phyloP scores from a whole-genome alignment of 176 grass and related monocot genomes.

The Oryza meridionalis region DNA sequence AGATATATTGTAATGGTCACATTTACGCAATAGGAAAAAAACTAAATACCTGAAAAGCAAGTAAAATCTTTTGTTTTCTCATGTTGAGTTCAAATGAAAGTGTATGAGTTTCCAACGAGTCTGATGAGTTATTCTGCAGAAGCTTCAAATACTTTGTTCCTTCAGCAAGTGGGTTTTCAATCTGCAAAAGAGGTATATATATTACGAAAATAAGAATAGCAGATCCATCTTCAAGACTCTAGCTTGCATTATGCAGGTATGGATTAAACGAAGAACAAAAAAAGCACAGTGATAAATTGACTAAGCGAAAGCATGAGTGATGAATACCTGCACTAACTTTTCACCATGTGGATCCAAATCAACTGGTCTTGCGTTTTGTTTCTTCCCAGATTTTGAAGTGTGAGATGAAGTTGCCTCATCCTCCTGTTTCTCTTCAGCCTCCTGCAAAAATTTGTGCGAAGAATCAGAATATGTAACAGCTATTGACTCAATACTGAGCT shows the following conservation, averaged over 20 bases:
- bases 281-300: neutral
- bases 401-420: constrained; percentile 67
- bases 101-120: constrained; percentile 82
- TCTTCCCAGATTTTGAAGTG: constrained; percentile 84
- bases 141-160: constrained; percentile 94
- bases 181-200: constrained; percentile 50
- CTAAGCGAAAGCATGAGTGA: neutral
- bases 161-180: constrained; percentile 88
- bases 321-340: constrained; percentile 86
- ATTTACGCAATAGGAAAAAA: neutral
- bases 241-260: neutral
- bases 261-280: neutral
- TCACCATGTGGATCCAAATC: constrained; percentile 94
- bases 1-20: neutral
- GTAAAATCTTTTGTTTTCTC: constrained; percentile 92
- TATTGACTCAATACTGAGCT: constrained; percentile 23
- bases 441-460: constrained; percentile 54
- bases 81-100: constrained; percentile 98
- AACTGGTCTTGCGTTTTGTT: constrained; percentile 73
- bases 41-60: constrained; percentile 90
- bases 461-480: constrained; percentile 28
- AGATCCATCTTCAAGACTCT: neutral
- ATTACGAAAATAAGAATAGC: neutral
- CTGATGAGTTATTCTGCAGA: constrained; percentile 87
- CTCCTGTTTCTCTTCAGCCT: constrained; percentile 96